These are phyloP conservation scores for Phytopythium ostracodes DNA, from an alignment of 352 stramenopile genomes.

Conservation along the genomic window DNA sequence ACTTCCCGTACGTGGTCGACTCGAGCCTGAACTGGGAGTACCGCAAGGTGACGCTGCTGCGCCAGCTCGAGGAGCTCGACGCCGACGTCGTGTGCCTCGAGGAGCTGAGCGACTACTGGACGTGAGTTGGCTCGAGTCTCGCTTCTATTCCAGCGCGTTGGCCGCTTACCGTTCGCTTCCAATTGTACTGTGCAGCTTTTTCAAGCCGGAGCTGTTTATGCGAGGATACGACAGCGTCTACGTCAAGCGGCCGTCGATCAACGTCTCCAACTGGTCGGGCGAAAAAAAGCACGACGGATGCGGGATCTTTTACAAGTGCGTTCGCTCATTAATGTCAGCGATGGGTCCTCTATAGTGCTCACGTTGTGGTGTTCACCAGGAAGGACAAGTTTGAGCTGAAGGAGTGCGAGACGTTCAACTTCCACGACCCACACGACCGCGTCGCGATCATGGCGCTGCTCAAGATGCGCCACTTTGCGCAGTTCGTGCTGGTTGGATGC, in stretches of 20 bases:
- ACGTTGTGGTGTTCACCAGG: constrained; percentile 15
- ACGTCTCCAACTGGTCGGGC: constrained; percentile 83
- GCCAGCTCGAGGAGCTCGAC: constrained; percentile 69
- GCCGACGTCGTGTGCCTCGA: constrained; percentile 83
- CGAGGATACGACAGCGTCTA: constrained; percentile 85
- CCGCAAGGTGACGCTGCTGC: constrained; percentile 70
- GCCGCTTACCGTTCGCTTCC: background rate
- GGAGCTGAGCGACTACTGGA: constrained; percentile 88
- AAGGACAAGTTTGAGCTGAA: constrained; percentile 86
- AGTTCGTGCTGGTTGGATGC: constrained; percentile 78
- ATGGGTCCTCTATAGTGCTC: background rate
- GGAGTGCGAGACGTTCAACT: constrained; percentile 84
- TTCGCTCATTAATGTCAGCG: background rate
- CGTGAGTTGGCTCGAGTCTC: constrained; percentile 31
- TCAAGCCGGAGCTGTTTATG: constrained; percentile 66
- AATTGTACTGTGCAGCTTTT: constrained; percentile 45
- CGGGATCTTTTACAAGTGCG: constrained; percentile 86
- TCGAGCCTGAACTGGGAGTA: constrained; percentile 81
- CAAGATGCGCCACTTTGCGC: constrained; percentile 77
- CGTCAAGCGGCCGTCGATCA: constrained; percentile 80
- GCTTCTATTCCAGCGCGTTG: background rate
- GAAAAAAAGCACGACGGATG: constrained; percentile 88
- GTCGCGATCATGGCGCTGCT: constrained; percentile 82
- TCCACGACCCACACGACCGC: constrained; percentile 81
- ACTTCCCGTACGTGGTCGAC: constrained; percentile 86